phyloP scores from a whole-genome alignment of 345 rosid genomes.

The Populus alba region DNA sequence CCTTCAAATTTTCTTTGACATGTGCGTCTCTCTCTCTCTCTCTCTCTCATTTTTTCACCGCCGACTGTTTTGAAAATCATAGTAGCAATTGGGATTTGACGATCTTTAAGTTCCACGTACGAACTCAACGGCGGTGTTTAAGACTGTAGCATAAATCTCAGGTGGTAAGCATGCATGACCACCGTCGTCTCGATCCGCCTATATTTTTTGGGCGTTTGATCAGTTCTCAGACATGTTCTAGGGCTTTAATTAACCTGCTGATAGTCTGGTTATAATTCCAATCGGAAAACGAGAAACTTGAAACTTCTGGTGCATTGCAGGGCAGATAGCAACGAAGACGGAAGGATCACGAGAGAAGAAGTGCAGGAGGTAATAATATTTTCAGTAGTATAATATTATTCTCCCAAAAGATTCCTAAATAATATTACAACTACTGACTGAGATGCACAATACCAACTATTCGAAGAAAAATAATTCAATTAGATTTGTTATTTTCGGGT shows the following conservation, averaged over 20 bases:
- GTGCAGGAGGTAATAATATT: constrained; percentile 63
- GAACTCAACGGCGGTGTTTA: constrained; percentile 3
- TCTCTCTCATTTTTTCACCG: neutral
- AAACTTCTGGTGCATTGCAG: constrained; percentile 32
- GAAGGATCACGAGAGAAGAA: constrained; percentile 78
- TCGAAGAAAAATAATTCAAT: no score
- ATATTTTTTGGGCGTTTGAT: neutral
- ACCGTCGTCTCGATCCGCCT: no score
- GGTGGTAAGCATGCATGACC: no score
- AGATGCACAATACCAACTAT: no score
- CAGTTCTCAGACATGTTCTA: neutral
- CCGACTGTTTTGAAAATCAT: neutral
- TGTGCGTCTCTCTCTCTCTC: constrained; percentile 36
- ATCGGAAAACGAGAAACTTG: neutral
- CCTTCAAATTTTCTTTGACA: constrained; percentile 94
- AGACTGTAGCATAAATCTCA: no score
- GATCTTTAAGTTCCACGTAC: no score
- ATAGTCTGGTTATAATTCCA: neutral
- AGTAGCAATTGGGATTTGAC: neutral
- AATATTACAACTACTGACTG: no score
- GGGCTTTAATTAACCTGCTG: neutral
- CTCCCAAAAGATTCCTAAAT: no score
- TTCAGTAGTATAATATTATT: neutral
- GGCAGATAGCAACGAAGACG: constrained; percentile 94
- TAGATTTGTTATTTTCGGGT: no score